Evolutionary conservation across 768 basidiomycete genomes (phyloP).

Genomic region (Cystofilobasidium ferigula): DNA sequence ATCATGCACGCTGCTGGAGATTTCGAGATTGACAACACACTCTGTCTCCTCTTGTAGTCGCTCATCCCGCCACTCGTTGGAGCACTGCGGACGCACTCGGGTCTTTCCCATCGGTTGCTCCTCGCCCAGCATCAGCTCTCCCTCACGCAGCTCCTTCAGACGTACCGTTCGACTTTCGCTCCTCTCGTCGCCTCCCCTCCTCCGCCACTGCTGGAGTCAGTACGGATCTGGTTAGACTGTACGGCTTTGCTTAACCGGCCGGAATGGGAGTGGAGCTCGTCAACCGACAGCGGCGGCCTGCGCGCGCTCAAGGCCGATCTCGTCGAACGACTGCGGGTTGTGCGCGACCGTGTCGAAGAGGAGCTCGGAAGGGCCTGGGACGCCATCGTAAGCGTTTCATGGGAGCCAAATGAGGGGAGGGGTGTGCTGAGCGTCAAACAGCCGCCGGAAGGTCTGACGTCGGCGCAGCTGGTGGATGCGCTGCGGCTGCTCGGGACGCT

Average conservation of each 20-base stretch:
- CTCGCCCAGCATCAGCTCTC: slow-evolving; percentile 5
- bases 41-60: neutral
- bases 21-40: neutral
- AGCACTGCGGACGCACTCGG: neutral
- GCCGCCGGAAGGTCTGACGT: neutral
- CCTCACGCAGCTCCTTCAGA: slow-evolving; percentile 10
- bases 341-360: slow-evolving; percentile 18
- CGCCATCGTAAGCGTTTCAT: neutral
- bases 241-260: neutral
- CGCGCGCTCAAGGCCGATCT: slow-evolving; percentile 8
- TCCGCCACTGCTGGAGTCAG: neutral
- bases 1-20: no score
- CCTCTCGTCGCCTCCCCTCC: slow-evolving; percentile 7
- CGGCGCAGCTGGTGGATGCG: neutral
- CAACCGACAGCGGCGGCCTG: neutral
- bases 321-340: slow-evolving; percentile 17
- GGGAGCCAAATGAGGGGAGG: neutral
- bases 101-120: neutral
- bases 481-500: slow-evolving; percentile 5
- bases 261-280: slow-evolving; percentile 21
- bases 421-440: slow-evolving; percentile 15
- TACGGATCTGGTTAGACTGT: slow-evolving; percentile 13
- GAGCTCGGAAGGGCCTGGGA: slow-evolving; percentile 13
- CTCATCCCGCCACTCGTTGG: neutral
- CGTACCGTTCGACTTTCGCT: slow-evolving; percentile 15